Conservation (phyloP, 2,329 filamentous ascomycete species). For the Juglanconis sp. region DNA sequence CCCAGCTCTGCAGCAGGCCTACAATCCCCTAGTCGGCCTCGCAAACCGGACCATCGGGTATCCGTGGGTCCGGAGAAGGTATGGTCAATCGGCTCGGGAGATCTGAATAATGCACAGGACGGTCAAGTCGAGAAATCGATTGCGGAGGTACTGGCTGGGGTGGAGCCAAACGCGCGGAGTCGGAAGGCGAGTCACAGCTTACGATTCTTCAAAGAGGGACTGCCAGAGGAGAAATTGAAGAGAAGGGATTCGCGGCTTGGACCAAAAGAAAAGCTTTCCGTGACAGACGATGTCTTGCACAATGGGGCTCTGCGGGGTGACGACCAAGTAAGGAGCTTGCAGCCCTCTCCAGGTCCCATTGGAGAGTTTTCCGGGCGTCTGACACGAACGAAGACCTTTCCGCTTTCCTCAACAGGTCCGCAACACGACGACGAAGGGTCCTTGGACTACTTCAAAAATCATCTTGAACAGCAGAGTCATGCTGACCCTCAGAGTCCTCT, state of each 20-base stretch:
- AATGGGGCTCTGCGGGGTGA: conserved; percentile 21
- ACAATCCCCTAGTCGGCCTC: conserved; percentile 25
- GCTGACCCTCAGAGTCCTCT: neutral
- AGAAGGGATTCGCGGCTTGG: conserved; percentile 44
- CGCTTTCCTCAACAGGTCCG: conserved; percentile 14
- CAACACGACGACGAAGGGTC: conserved; percentile 13
- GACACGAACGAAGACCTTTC: conserved; percentile 21
- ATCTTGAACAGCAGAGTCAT: neutral
- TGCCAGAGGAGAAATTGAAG: conserved; percentile 56
- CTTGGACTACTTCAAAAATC: conserved; percentile 25
- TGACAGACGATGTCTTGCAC: conserved; percentile 27
- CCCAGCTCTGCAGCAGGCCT: neutral
- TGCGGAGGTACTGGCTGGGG: conserved; percentile 56
- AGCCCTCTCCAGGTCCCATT: conserved; percentile 23
- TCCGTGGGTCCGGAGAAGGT: conserved; percentile 53
- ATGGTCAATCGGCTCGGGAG: conserved; percentile 59
- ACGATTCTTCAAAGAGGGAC: conserved; percentile 64
- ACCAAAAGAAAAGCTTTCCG: conserved; percentile 39
- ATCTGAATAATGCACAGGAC: conserved; percentile 44
- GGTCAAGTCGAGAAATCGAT: conserved; percentile 65
- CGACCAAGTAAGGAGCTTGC: conserved; percentile 16
- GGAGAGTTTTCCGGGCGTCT: conserved; percentile 23
- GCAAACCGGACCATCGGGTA: conserved; percentile 39
- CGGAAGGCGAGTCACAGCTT: conserved; percentile 66
- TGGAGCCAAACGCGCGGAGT: conserved; percentile 62